Evolutionary conservation across 2,329 filamentous ascomycete genomes (phyloP).

Genomic region (Aspergillus luchuensis): DNA sequence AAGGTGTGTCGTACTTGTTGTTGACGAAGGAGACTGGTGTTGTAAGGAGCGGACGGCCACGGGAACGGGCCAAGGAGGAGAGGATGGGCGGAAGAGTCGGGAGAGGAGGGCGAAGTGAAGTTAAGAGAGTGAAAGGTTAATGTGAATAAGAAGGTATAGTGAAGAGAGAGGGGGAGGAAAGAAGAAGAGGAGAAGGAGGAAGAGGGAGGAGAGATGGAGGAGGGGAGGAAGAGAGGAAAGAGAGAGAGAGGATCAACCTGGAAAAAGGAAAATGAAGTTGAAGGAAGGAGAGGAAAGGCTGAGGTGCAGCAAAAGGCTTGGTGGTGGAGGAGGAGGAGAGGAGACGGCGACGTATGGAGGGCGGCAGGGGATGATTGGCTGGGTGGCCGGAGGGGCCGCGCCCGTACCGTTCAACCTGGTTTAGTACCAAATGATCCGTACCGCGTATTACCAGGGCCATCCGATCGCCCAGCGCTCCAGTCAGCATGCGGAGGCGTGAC

Average conservation of each 20-base stretch:
- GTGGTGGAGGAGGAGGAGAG: constrained; percentile 16
- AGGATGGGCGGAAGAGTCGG: constrained; percentile 12
- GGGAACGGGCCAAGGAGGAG: constrained; percentile 29
- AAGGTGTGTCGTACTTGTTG: constrained; percentile 10
- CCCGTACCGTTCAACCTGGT: neutral
- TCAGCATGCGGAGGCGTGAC: constrained; percentile 10
- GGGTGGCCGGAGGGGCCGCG: constrained; percentile 2
- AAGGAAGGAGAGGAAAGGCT: constrained; percentile 21
- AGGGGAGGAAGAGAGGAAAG: constrained; percentile 14
- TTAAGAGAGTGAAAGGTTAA: constrained; percentile 14
- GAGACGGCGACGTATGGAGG: constrained; percentile 17
- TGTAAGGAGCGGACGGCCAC: constrained; percentile 45
- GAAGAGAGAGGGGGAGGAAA: constrained; percentile 12
- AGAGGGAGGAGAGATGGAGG: constrained; percentile 15
- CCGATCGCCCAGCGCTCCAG: constrained; percentile 16
- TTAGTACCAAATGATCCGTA: constrained; percentile 5
- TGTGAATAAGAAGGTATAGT: constrained; percentile 9
- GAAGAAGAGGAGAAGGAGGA: constrained; percentile 14
- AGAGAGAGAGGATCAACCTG: constrained; percentile 21
- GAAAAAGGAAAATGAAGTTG: constrained; percentile 23
- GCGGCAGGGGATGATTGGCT: constrained; percentile 16
- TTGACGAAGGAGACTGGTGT: constrained; percentile 13
- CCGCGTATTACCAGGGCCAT: constrained; percentile 18
- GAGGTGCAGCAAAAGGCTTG: constrained; percentile 17
- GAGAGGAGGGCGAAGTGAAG: constrained; percentile 10